Evolutionary conservation across 2,329 filamentous ascomycete genomes (phyloP).

Genomic region (Neoscytalidium dimidiatum): DNA sequence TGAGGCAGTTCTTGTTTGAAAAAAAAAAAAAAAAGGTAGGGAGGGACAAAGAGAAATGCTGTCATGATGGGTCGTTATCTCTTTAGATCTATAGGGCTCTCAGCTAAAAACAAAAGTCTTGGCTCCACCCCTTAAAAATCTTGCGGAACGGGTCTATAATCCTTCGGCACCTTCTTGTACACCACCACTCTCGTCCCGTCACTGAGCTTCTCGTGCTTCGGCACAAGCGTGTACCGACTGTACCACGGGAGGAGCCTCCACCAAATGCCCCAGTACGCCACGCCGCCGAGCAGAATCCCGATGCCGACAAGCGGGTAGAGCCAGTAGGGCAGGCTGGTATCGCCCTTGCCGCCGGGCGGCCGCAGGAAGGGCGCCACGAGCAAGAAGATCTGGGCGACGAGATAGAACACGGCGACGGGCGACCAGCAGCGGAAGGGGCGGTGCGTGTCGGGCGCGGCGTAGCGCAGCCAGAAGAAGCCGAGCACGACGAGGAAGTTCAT

Average conservation of each 20-base stretch:
- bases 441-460: conserved; percentile 59
- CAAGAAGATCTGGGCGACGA: conserved; percentile 56
- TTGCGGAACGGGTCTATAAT: not conserved
- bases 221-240: conserved; percentile 63
- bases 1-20: no score
- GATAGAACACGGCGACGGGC: conserved; percentile 58
- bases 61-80: no score
- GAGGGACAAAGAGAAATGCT: no score
- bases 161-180: conserved; percentile 25
- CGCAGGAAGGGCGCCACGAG: conserved; percentile 62
- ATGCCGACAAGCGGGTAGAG: conserved; percentile 56
- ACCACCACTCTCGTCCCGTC: conserved; percentile 68
- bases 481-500: conserved; percentile 58
- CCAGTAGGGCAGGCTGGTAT: conserved; percentile 48
- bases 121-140: not conserved
- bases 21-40: no score
- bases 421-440: conserved; percentile 68
- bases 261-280: conserved; percentile 71
- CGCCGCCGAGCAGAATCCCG: conserved; percentile 58
- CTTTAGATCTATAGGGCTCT: no score
- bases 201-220: conserved; percentile 59
- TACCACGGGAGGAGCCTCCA: conserved; percentile 61
- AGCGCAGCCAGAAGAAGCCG: conserved; percentile 63
- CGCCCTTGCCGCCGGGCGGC: conserved; percentile 37
- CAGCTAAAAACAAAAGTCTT: no score